These are phyloP conservation scores for Leccinellum rugosiceps DNA, from an alignment of 768 basidiomycete genomes.

Conservation along the genomic window DNA sequence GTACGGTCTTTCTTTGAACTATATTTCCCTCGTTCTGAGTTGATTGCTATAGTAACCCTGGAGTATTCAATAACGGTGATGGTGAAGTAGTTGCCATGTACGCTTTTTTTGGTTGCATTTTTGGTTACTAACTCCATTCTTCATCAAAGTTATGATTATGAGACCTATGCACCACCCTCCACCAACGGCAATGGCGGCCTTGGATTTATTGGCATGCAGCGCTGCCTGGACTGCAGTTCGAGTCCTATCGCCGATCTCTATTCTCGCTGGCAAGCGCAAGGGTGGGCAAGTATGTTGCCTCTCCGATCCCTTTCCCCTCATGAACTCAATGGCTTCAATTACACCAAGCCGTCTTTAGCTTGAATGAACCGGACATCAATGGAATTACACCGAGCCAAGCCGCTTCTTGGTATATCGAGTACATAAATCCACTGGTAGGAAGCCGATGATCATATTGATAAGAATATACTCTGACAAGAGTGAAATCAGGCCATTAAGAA, in stretches of 20 bases:
- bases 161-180: constrained; percentile 34
- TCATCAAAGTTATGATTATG: constrained; percentile 34
- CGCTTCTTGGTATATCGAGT: constrained; percentile 34
- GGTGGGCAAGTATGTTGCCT: constrained; percentile 30
- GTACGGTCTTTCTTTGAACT: constrained; percentile 15
- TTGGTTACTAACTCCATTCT: background rate
- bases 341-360: constrained; percentile 29
- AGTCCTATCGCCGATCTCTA: constrained; percentile 33
- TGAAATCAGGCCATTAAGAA: constrained; percentile 33
- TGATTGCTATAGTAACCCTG: constrained; percentile 22
- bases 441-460: background rate
- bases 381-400: constrained; percentile 28
- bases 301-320: too few relatives aligned
- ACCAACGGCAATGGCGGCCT: constrained; percentile 36
- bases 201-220: constrained; percentile 39
- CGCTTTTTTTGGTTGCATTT: background rate
- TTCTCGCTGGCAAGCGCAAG: constrained; percentile 31
- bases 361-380: constrained; percentile 37
- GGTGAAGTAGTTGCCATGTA: constrained; percentile 36
- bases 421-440: constrained; percentile 36
- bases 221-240: constrained; percentile 35
- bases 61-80: constrained; percentile 31
- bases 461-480: background rate
- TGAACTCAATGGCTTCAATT: background rate
- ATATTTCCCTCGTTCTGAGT: background rate